A percentile compares a stretch with the other conserved stretches of the same genome.
Conservation (phyloP, 306 rosid species). For the Senna siamea region DNA sequence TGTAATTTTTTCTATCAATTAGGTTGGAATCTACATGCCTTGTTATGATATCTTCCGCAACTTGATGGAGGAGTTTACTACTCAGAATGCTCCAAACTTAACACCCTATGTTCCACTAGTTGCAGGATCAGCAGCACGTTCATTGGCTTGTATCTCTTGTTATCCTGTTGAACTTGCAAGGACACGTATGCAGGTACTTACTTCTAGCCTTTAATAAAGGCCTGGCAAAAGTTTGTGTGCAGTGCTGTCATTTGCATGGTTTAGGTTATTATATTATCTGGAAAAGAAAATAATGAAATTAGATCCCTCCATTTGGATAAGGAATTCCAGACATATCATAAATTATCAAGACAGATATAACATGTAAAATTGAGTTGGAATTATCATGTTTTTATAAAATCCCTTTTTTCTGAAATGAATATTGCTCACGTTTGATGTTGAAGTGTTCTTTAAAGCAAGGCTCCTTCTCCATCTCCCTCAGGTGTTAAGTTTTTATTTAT, state of each 20-base stretch:
- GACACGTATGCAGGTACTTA: constrained; percentile 95
- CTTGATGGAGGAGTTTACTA: constrained; percentile 68
- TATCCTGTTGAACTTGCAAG: constrained; percentile 93
- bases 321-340: neutral
- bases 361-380: neutral
- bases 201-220: neutral
- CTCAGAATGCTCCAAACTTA: constrained; percentile 66
- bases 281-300: neutral
- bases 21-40: constrained; percentile 99
- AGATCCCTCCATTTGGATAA: neutral
- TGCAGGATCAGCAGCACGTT: constrained; percentile 90
- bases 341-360: too few species aligned
- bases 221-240: neutral
- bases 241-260: neutral
- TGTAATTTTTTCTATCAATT: constrained; percentile 33
- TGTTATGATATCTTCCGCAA: constrained; percentile 88
- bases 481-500: neutral
- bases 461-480: neutral
- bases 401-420: neutral
- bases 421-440: neutral
- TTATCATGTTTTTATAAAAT: neutral
- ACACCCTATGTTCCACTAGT: constrained; percentile 88
- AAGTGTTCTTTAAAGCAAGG: neutral
- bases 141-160: constrained; percentile 88
- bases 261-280: neutral